Conservation (phyloP, 441 rosid species). For the Adansonia madagascariensis region DNA sequence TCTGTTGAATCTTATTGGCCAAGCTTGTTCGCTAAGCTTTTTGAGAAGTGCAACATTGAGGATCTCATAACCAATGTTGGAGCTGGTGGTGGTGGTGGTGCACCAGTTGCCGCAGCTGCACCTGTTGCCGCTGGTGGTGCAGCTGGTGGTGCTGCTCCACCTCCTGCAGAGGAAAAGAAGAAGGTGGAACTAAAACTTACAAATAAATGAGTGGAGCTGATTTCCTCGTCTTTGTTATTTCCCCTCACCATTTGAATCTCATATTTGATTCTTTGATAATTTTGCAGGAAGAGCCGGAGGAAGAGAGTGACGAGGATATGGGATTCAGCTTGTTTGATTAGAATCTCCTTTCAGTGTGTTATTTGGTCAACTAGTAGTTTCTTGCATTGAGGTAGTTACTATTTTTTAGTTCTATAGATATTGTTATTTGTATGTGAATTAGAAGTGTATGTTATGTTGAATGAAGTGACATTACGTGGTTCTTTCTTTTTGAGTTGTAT, state of each 20-base stretch:
- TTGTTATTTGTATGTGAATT: neutral
- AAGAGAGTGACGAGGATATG: too few species aligned
- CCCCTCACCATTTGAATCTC: neutral
- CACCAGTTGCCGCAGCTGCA: constrained; percentile 36
- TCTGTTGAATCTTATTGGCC: constrained; percentile 35
- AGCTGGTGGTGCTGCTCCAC: constrained; percentile 41
- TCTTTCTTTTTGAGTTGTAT: neutral
- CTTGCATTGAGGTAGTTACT: neutral
- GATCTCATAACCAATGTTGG: constrained; percentile 58
- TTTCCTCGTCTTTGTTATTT: neutral
- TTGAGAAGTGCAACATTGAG: constrained; percentile 51
- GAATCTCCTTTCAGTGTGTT: constrained; percentile 26
- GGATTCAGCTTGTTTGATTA: constrained; percentile 48
- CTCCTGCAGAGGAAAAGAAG: constrained; percentile 58
- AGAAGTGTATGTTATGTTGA: neutral
- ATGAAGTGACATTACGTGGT: neutral
- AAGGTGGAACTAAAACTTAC: constrained; percentile 38
- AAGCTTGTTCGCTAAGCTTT: constrained; percentile 57
- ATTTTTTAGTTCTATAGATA: neutral
- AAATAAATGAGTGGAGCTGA: neutral
- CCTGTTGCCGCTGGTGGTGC: constrained; percentile 42
- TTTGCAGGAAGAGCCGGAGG: constrained; percentile 22
- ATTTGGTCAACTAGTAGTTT: neutral
- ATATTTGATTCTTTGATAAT: neutral
- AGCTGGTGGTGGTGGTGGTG: constrained; percentile 34